These are phyloP conservation scores for Chytriomyces hyalinus DNA, from an alignment of 192 early-diverging fungal species.

Conservation along the genomic window DNA sequence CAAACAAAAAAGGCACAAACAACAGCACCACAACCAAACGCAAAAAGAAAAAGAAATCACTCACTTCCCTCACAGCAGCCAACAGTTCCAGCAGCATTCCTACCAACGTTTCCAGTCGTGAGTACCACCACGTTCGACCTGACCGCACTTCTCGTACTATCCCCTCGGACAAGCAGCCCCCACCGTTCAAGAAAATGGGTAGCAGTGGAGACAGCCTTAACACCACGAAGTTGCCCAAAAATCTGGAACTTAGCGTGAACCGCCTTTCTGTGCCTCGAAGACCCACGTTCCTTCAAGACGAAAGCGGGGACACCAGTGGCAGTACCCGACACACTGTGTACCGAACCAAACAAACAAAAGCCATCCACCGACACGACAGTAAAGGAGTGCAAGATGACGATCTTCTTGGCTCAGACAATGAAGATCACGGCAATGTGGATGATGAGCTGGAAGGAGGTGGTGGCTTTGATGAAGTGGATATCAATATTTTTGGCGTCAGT, in stretches of 20 bases:
- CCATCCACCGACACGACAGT: slow-evolving; percentile 24
- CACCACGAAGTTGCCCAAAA: slow-evolving; percentile 21
- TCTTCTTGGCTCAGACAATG: not conserved
- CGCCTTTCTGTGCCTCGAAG: slow-evolving; percentile 18
- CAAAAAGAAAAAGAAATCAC: slow-evolving; percentile 13
- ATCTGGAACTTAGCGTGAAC: slow-evolving; percentile 24
- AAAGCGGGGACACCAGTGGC: slow-evolving; percentile 11
- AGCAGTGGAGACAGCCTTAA: not conserved
- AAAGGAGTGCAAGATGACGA: slow-evolving; percentile 8
- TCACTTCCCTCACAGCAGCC: too few species aligned
- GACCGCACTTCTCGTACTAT: not conserved
- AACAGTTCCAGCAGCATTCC: not conserved
- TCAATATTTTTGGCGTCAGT: slow-evolving; percentile 48
- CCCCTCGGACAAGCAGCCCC: not conserved
- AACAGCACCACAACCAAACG: slow-evolving; percentile 20
- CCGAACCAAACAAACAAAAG: slow-evolving; percentile 1
- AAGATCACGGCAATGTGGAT: not conserved
- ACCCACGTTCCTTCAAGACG: not conserved
- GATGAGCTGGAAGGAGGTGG: not conserved
- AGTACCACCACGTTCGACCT: too few species aligned
- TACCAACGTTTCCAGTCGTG: not conserved
- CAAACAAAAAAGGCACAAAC: slow-evolving; percentile 9
- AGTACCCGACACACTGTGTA: not conserved
- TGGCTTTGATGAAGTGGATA: slow-evolving; percentile 32
- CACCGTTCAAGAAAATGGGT: slow-evolving; percentile 14